A percentile compares a stretch with the other conserved stretches of the same genome.
phyloP scores from a whole-genome alignment of 768 basidiomycete species.

The Leccinum broughii region DNA sequence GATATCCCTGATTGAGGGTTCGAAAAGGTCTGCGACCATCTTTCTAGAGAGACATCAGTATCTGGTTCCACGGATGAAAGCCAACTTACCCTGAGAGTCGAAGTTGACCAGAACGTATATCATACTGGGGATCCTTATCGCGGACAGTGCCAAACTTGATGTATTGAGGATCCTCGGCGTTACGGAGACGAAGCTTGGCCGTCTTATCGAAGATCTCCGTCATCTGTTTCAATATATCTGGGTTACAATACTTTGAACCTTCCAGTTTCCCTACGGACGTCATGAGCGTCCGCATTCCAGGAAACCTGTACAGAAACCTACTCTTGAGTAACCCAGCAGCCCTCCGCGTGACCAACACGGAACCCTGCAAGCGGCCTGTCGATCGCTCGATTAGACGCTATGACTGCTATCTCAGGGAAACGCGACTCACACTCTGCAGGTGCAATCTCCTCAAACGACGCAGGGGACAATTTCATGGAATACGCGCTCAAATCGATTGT shows the following conservation, averaged over 20 bases:
- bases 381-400: background rate
- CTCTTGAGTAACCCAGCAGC: slow-evolving; percentile 35
- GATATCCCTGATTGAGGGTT: slow-evolving; percentile 42
- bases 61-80: background rate
- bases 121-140: slow-evolving; percentile 39
- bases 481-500: slow-evolving; percentile 45
- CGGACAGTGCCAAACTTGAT: slow-evolving; percentile 43
- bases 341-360: slow-evolving; percentile 39
- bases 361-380: slow-evolving; percentile 42
- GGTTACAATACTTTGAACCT: slow-evolving; percentile 31
- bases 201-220: slow-evolving; percentile 39
- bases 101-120: slow-evolving; percentile 42
- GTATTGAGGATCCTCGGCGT: slow-evolving; percentile 38
- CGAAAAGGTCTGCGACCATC: slow-evolving; percentile 44
- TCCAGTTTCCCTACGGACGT: slow-evolving; percentile 28
- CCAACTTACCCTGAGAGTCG: slow-evolving; percentile 37
- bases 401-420: background rate
- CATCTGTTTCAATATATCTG: slow-evolving; percentile 39
- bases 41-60: slow-evolving; percentile 25
- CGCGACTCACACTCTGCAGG: slow-evolving; percentile 35
- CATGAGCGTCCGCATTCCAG: background rate
- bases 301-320: slow-evolving; percentile 1
- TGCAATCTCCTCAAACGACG: slow-evolving; percentile 41
- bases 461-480: slow-evolving; percentile 40
- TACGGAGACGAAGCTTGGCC: slow-evolving; percentile 46